Conservation (phyloP, 2,329 filamentous ascomycete species). For the Exophiala mesophila region DNA sequence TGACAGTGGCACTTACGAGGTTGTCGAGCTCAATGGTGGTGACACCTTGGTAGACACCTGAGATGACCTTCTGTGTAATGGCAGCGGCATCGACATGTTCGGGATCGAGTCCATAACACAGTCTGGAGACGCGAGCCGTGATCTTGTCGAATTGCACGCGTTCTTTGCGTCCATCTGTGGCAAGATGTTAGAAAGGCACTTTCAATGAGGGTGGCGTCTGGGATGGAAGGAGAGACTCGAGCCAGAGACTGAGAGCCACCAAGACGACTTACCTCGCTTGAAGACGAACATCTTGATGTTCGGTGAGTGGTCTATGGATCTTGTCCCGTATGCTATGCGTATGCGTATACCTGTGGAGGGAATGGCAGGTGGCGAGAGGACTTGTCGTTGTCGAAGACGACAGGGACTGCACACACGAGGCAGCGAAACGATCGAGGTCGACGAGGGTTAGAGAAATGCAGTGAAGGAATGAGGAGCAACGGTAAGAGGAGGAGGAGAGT, state of each 20-base stretch:
- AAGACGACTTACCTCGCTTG: conserved; percentile 52
- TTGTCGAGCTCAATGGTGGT: conserved; percentile 96
- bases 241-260: conserved; percentile 5
- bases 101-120: conserved; percentile 95
- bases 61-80: conserved; percentile 99
- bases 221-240: conserved; percentile 12
- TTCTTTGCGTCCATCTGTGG: conserved; percentile 94
- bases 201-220: conserved; percentile 19
- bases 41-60: conserved; percentile 96
- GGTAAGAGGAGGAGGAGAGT: conserved; percentile 1
- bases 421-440: too few species aligned
- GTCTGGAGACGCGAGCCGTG: conserved; percentile 91
- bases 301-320: not conserved
- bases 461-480: not conserved
- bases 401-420: too few species aligned
- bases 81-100: conserved; percentile 96
- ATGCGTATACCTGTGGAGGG: not conserved
- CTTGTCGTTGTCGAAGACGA: too few species aligned
- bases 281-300: conserved; percentile 53
- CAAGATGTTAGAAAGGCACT: conserved; percentile 15
- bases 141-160: conserved; percentile 99
- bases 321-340: too few species aligned
- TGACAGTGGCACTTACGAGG: conserved; percentile 60
- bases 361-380: not conserved
- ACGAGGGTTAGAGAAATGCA: not conserved